Percentiles rank a stretch among this genome's conserved stretches.
These are phyloP conservation scores for Massospora cicadina DNA, from an alignment of 371 early-diverging fungal genomes.

Conservation along the genomic window DNA sequence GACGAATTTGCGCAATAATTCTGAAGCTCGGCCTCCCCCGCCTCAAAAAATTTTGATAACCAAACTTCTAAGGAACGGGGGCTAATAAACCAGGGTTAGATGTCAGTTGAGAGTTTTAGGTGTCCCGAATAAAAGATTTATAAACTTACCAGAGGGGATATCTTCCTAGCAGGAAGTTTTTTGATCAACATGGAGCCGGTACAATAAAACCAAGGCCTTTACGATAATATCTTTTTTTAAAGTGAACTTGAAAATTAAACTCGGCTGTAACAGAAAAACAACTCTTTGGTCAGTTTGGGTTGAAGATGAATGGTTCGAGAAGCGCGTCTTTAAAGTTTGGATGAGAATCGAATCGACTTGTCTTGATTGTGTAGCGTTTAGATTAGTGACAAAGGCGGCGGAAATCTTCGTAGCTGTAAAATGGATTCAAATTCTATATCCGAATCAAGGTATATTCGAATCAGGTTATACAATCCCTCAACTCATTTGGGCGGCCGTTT, in stretches of 20 bases:
- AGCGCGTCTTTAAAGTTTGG: not conserved
- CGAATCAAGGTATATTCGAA: too few relatives aligned
- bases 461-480: too few relatives aligned
- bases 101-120: not conserved
- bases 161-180: not conserved
- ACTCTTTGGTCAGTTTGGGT: not conserved
- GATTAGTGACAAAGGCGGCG: too few relatives aligned
- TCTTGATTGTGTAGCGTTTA: too few relatives aligned
- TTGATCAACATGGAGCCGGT: not conserved
- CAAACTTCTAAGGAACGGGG: not conserved
- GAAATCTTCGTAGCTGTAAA: too few relatives aligned
- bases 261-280: not conserved
- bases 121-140: not conserved
- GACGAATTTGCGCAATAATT: not conserved
- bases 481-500: too few relatives aligned
- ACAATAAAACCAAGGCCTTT: not conserved
- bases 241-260: not conserved
- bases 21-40: not conserved
- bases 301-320: not conserved
- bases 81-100: not conserved
- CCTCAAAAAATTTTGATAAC: not conserved
- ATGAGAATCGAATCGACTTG: not conserved
- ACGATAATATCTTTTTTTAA: not conserved
- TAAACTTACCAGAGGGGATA: constrained; percentile 1
- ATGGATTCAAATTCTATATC: too few relatives aligned